Conservation (phyloP, 768 basidiomycete species). For the Rhodotorula taiwanensis region DNA sequence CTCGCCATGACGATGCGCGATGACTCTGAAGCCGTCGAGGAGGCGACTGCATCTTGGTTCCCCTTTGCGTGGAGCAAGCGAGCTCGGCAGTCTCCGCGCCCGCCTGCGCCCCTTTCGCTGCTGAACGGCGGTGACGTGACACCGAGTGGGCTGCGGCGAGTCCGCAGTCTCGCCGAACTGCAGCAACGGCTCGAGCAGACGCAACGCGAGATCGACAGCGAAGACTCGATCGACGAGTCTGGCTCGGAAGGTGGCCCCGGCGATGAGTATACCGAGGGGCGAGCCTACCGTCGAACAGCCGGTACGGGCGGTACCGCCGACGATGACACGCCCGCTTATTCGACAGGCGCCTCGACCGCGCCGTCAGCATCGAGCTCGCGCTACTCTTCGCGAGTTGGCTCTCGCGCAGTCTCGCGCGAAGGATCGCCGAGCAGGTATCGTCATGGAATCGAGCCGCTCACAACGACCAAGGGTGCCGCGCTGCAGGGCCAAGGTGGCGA, state of each 20-base stretch:
- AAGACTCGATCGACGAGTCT: slow-evolving; percentile 12
- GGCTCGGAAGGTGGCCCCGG: not conserved
- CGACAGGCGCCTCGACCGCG: not conserved
- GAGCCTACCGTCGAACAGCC: slow-evolving; percentile 2
- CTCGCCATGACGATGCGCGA: too few species aligned
- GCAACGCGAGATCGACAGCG: slow-evolving; percentile 30
- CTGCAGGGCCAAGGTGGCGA: not conserved
- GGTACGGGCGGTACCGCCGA: not conserved
- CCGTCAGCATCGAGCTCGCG: slow-evolving; percentile 24
- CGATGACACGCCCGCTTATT: not conserved
- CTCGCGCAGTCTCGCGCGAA: slow-evolving; percentile 1
- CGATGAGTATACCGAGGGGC: not conserved
- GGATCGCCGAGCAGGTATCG: slow-evolving; percentile 8
- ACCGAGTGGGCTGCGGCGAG: slow-evolving; percentile 14
- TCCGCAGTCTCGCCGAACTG: slow-evolving; percentile 30
- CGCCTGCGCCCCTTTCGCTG: not conserved
- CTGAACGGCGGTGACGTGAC: not conserved
- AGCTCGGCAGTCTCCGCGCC: slow-evolving; percentile 6
- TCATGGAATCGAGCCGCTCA: slow-evolving; percentile 11
- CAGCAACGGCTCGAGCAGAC: slow-evolving; percentile 32
- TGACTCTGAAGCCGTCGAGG: too few species aligned
- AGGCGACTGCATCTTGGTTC: too few species aligned
- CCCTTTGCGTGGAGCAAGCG: not conserved
- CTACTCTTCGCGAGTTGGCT: not conserved
- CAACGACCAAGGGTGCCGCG: not conserved